Conservation (phyloP, 345 rosid genomes). For the Eucalyptus grandis region DNA sequence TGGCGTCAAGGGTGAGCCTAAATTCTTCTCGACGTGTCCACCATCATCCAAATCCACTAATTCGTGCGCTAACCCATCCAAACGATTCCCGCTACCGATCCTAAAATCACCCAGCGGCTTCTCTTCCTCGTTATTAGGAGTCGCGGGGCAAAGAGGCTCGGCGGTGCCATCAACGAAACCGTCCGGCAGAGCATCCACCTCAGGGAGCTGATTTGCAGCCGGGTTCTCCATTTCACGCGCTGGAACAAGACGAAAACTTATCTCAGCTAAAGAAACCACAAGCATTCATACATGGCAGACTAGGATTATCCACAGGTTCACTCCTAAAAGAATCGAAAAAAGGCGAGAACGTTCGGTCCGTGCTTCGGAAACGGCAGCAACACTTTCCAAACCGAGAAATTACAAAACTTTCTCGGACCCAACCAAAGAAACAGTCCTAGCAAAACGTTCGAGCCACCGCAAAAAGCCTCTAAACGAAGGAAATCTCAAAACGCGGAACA, state of each 20-base stretch:
- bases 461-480: not conserved
- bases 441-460: not conserved
- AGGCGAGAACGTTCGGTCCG: not conserved
- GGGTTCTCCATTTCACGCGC: constrained; percentile 44
- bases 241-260: not conserved
- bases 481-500: not conserved
- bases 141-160: constrained; percentile 38
- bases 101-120: constrained; percentile 14
- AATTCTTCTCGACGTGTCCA: constrained; percentile 1
- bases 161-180: constrained; percentile 76
- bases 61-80: constrained; percentile 8
- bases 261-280: not conserved
- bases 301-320: not conserved
- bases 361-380: not conserved
- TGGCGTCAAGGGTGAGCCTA: not conserved
- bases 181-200: constrained; percentile 85
- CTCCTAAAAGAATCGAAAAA: not conserved
- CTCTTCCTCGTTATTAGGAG: constrained; percentile 30
- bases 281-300: not conserved
- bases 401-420: not conserved
- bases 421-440: not conserved
- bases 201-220: constrained; percentile 67
- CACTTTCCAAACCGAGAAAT: not conserved
- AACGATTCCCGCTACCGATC: constrained; percentile 3
- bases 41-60: constrained; percentile 7